A percentile compares a stretch with the other conserved stretches of the same genome.
These are phyloP conservation scores for Copromyces sp. DNA, from an alignment of 495 filamentous ascomycete genomes.

Conservation along the genomic window DNA sequence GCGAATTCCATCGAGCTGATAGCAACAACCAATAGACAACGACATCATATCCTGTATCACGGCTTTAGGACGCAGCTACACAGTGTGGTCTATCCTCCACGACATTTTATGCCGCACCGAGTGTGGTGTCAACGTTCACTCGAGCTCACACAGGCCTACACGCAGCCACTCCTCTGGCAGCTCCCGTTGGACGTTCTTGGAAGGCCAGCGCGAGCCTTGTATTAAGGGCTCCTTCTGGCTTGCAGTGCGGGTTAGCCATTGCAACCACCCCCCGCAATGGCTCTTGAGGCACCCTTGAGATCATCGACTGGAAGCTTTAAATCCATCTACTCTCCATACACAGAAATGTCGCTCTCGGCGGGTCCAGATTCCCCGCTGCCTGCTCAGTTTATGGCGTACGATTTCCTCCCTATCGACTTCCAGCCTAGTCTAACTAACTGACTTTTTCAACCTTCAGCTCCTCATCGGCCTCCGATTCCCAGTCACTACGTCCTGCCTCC, in stretches of 20 bases:
- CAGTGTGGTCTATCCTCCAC: not conserved
- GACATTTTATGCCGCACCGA: not conserved
- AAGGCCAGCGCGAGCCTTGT: not conserved
- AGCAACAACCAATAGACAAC: not conserved
- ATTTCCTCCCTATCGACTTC: not conserved
- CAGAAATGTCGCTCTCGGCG: slow-evolving; percentile 47
- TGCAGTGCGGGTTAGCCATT: not conserved
- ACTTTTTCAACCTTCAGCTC: slow-evolving; percentile 19
- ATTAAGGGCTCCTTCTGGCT: not conserved
- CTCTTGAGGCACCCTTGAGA: slow-evolving; percentile 48
- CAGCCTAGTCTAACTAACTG: not conserved
- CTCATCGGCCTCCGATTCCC: slow-evolving; percentile 29
- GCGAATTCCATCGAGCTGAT: not conserved
- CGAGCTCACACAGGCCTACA: not conserved
- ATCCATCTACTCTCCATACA: slow-evolving; percentile 49
- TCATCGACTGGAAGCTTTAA: slow-evolving; percentile 44
- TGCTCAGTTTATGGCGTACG: slow-evolving; percentile 40
- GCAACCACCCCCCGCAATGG: slow-evolving; percentile 31
- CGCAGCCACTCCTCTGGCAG: not conserved
- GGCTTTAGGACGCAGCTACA: not conserved
- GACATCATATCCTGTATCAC: not conserved
- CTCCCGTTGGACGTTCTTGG: not conserved
- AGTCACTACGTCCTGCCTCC: slow-evolving; percentile 32
- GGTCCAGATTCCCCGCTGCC: slow-evolving; percentile 41
- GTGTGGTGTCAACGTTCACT: not conserved